Conservation (phyloP, 2,329 filamentous ascomycete species). For the Zopfia rhizophila region DNA sequence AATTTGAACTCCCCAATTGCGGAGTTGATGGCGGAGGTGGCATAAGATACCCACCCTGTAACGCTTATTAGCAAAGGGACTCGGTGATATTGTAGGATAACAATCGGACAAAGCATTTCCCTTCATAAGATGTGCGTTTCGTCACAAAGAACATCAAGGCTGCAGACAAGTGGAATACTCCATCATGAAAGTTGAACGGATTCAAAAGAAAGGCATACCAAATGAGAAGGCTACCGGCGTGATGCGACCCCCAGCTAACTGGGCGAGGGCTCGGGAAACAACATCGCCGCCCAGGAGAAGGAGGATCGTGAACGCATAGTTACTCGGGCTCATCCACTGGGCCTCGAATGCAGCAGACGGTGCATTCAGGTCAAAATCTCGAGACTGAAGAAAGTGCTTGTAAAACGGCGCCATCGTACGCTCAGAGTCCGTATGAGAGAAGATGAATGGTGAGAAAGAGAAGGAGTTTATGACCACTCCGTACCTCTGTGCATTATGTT, state of each 20-base stretch:
- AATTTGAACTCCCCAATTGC: slow-evolving; percentile 26
- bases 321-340: slow-evolving; percentile 10
- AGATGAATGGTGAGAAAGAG: neutral
- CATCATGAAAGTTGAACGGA: neutral
- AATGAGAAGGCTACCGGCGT: slow-evolving; percentile 36
- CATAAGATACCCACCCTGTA: slow-evolving; percentile 29
- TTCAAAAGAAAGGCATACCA: slow-evolving; percentile 17
- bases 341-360: slow-evolving; percentile 13
- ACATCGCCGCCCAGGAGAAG: slow-evolving; percentile 26
- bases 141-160: neutral
- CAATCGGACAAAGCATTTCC: neutral
- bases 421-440: neutral
- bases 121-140: neutral
- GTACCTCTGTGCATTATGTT: slow-evolving; percentile 1
- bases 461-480: neutral
- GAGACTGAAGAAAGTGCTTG: slow-evolving; percentile 8
- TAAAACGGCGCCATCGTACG: slow-evolving; percentile 18
- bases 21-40: slow-evolving; percentile 19
- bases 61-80: neutral
- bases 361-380: slow-evolving; percentile 17
- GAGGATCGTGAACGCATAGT: slow-evolving; percentile 20
- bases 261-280: slow-evolving; percentile 26
- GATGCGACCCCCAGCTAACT: slow-evolving; percentile 24
- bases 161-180: neutral
- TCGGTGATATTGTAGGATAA: neutral